Evolutionary conservation across 2,329 filamentous ascomycete species (phyloP).

Genomic region (Claviceps arundinis): DNA sequence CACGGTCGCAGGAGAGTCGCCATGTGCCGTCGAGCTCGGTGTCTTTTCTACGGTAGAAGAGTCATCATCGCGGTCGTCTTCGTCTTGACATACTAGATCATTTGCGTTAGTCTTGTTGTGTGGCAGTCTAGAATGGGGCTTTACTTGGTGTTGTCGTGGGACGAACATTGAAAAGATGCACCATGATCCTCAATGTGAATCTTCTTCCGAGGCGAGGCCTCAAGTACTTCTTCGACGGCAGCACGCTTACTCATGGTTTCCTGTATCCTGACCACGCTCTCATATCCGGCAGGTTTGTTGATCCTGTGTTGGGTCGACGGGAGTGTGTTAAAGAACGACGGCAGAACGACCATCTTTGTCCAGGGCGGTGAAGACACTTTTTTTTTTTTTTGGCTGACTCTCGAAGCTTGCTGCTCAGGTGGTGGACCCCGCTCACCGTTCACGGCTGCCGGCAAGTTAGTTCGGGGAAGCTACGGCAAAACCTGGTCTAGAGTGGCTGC

Average conservation of each 20-base stretch:
- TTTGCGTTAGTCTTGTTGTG: background rate
- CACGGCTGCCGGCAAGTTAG: too few species aligned
- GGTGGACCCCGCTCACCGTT: background rate
- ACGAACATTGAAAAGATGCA: slow-evolving; percentile 13
- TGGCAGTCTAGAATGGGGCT: background rate
- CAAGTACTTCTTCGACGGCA: slow-evolving; percentile 13
- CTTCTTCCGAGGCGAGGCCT: slow-evolving; percentile 16
- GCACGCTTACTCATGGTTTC: slow-evolving; percentile 20
- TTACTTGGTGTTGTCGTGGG: background rate
- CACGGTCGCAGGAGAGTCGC: slow-evolving; percentile 19
- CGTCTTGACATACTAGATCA: background rate
- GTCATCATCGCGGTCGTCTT: slow-evolving; percentile 19
- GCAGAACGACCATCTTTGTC: slow-evolving; percentile 20
- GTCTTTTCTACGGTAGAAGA: slow-evolving; percentile 18
- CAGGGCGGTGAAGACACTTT: slow-evolving; percentile 19
- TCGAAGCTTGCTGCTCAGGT: background rate
- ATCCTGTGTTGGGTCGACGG: background rate
- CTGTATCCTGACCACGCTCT: background rate
- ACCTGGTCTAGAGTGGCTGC: slow-evolving; percentile 9
- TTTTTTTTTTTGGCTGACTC: slow-evolving; percentile 17
- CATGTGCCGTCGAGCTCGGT: slow-evolving; percentile 20
- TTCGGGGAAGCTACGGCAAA: slow-evolving; percentile 20
- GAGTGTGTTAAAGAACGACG: slow-evolving; percentile 3
- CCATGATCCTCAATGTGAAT: slow-evolving; percentile 8
- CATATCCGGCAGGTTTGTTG: background rate